Conservation (phyloP, 352 stramenopile species). For the Blastocystis sp. region DNA sequence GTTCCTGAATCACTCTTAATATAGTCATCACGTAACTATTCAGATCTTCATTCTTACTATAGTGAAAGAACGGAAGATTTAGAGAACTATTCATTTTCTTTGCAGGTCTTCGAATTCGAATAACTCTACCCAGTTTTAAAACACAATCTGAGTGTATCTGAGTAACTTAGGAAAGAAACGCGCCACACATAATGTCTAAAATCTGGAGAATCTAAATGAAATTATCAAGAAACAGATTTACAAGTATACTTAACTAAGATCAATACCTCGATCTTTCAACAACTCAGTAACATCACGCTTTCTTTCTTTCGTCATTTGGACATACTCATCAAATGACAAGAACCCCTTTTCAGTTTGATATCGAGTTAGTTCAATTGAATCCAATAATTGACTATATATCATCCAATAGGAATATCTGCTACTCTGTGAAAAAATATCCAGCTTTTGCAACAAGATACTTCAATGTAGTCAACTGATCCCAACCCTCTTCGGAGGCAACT, state of each 20-base stretch:
- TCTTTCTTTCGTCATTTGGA: conserved; percentile 62
- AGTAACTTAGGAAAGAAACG: background rate
- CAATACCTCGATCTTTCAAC: conserved; percentile 54
- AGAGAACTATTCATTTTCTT: no score
- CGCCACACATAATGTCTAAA: background rate
- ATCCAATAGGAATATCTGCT: background rate
- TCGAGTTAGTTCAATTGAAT: conserved; percentile 47
- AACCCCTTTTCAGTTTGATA: conserved; percentile 62
- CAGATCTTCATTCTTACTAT: no score
- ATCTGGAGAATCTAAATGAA: no score
- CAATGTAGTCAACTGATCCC: conserved; percentile 53
- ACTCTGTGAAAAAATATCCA: conserved; percentile 43
- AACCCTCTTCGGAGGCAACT: conserved; percentile 48
- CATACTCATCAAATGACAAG: conserved; percentile 58
- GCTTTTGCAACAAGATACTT: conserved; percentile 54
- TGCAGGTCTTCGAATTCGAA: no score
- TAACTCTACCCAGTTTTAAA: no score
- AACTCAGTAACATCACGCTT: conserved; percentile 31
- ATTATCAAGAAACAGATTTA: no score
- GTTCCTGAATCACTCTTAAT: no score
- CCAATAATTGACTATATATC: conserved; percentile 33
- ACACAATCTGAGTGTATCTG: no score
- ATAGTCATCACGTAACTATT: no score
- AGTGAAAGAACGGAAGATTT: no score
- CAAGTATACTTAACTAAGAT: no score